Conservation (phyloP, 345 rosid genomes). For the Moricandia moricandioides region DNA sequence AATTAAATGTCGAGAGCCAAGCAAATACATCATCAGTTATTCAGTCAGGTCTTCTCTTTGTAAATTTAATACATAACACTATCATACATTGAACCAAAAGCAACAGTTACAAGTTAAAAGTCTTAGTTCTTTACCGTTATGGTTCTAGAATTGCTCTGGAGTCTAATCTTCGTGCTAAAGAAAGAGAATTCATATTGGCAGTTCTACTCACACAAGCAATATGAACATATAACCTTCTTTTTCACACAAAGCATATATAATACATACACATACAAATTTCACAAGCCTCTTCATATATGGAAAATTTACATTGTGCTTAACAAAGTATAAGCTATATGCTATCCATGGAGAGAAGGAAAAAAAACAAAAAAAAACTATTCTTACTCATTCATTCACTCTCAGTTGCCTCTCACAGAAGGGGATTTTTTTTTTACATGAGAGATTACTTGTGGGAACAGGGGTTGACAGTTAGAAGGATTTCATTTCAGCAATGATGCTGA, state of each 20-base stretch:
- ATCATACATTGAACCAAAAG: too few relatives aligned
- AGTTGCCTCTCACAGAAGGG: background rate
- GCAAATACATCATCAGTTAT: too few relatives aligned
- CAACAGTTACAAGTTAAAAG: too few relatives aligned
- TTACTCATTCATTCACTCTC: background rate
- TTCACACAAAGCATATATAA: constrained; percentile 2
- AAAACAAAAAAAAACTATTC: background rate
- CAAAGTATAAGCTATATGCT: constrained; percentile 16
- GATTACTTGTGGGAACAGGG: constrained; percentile 4
- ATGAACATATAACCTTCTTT: background rate
- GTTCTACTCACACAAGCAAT: constrained; percentile 9
- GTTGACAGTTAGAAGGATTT: background rate
- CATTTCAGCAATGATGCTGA: constrained; percentile 41
- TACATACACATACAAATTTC: constrained; percentile 22
- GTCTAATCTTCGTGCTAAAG: too few relatives aligned
- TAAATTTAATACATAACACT: too few relatives aligned
- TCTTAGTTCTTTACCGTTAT: too few relatives aligned
- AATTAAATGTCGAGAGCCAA: too few relatives aligned
- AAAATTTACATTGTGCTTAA: constrained; percentile 18
- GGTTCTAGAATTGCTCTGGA: too few relatives aligned
- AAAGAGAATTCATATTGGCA: too few relatives aligned
- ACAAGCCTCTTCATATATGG: constrained; percentile 26
- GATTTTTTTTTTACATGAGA: background rate
- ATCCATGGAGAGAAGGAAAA: constrained; percentile 11
- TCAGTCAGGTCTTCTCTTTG: too few relatives aligned